Conservation (phyloP, 1,284 basidiomycete species). For the Rhodotorula mucilaginosa region DNA sequence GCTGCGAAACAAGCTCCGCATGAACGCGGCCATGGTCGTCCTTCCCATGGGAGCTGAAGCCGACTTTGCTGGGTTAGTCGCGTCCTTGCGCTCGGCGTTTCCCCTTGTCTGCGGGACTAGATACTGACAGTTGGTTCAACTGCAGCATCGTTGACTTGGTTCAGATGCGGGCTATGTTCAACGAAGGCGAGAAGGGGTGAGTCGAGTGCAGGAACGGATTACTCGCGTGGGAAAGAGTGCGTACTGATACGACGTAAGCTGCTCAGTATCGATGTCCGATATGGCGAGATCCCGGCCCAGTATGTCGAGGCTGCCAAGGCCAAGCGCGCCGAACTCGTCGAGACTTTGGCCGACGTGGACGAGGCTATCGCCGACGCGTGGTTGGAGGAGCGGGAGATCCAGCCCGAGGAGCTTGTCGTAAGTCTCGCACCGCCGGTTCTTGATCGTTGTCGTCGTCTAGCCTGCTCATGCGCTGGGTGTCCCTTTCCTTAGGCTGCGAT, state of each 20-base stretch:
- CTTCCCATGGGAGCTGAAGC: conserved; percentile 92
- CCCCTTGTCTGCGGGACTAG: no score
- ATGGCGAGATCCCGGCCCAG: conserved; percentile 80
- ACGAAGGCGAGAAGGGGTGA: conserved; percentile 90
- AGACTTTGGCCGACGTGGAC: conserved; percentile 93
- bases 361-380: conserved; percentile 90
- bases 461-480: no score
- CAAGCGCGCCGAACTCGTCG: conserved; percentile 88
- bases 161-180: conserved; percentile 91
- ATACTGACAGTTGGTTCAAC: background rate
- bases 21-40: conserved; percentile 92
- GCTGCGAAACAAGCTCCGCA: conserved; percentile 85
- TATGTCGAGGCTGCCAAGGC: conserved; percentile 69
- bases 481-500: conserved; percentile 60
- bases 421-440: background rate
- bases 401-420: conserved; percentile 67
- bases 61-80: conserved; percentile 64
- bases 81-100: no score
- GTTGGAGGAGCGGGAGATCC: conserved; percentile 77
- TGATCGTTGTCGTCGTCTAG: no score
- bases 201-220: conserved; percentile 34
- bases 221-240: no score
- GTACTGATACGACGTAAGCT: background rate
- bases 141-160: conserved; percentile 79
- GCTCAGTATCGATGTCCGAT: conserved; percentile 69